Conservation (phyloP, 768 basidiomycete genomes). For the Rhizopogon roseolus region DNA sequence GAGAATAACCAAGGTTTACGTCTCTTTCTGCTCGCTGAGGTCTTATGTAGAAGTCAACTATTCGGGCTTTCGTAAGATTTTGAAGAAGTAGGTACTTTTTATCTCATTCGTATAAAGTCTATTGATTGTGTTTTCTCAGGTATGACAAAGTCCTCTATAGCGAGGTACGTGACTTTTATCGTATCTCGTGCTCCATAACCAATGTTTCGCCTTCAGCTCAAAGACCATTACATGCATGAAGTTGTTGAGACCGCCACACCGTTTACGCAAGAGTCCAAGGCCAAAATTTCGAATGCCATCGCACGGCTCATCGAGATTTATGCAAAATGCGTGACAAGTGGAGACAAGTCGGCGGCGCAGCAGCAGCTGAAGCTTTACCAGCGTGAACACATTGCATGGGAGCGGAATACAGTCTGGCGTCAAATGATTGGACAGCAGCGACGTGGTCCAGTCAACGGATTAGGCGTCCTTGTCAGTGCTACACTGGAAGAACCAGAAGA, state of each 20-base stretch:
- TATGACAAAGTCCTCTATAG: slow-evolving; percentile 92
- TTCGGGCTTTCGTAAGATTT: slow-evolving; percentile 90
- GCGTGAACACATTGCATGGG: slow-evolving; percentile 93
- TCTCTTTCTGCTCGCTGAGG: slow-evolving; percentile 67
- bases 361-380: slow-evolving; percentile 84
- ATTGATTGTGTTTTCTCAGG: slow-evolving; percentile 34
- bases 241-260: slow-evolving; percentile 64
- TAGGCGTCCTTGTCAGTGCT: slow-evolving; percentile 38
- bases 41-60: slow-evolving; percentile 91
- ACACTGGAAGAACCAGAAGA: slow-evolving; percentile 40
- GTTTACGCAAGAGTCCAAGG: slow-evolving; percentile 61
- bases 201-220: slow-evolving; percentile 43
- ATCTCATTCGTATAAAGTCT: neutral
- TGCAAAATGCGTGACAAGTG: slow-evolving; percentile 77
- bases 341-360: slow-evolving; percentile 62
- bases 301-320: slow-evolving; percentile 66
- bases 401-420: slow-evolving; percentile 96
- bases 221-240: slow-evolving; percentile 71
- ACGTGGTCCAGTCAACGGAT: slow-evolving; percentile 39
- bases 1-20: slow-evolving; percentile 77
- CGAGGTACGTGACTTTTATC: slow-evolving; percentile 33
- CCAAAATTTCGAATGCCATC: slow-evolving; percentile 54
- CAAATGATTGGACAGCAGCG: slow-evolving; percentile 88
- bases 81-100: slow-evolving; percentile 75
- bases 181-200: neutral